Evolutionary conservation across 225 moss, liverwort and hornwort genomes (phyloP).

Genomic region (Pseudoscleropodium purum): DNA sequence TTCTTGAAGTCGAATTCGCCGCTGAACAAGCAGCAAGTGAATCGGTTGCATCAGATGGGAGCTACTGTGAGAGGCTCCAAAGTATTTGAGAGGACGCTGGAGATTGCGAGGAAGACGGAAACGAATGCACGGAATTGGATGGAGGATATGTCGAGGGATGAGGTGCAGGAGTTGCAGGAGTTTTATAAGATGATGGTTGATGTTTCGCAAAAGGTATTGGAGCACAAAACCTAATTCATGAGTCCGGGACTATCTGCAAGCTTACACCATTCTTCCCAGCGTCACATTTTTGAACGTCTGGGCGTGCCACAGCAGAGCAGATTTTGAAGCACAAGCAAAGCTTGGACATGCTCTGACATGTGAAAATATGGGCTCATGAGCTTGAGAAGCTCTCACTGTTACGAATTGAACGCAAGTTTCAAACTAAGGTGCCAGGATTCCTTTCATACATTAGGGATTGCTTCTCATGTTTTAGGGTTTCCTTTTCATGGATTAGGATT

Average conservation of each 20-base stretch:
- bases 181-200: slow-evolving; percentile 84
- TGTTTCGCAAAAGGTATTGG: slow-evolving; percentile 48
- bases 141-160: slow-evolving; percentile 49
- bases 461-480: neutral
- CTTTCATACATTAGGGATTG: neutral
- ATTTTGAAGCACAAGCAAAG: neutral
- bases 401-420: neutral
- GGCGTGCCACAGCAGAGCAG: neutral
- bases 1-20: slow-evolving; percentile 73
- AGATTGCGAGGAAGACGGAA: slow-evolving; percentile 45
- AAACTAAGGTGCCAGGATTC: neutral
- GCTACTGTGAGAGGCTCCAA: slow-evolving; percentile 86
- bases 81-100: slow-evolving; percentile 54
- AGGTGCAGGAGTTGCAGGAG: slow-evolving; percentile 68
- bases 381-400: neutral
- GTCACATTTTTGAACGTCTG: neutral
- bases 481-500: neutral
- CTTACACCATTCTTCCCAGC: neutral
- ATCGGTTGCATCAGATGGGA: slow-evolving; percentile 75
- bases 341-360: neutral
- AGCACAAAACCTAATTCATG: slow-evolving; percentile 21
- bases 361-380: neutral
- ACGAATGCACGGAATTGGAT: slow-evolving; percentile 54
- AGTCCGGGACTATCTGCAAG: neutral
- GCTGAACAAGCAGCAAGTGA: slow-evolving; percentile 75